Evolutionary conservation across 2,329 filamentous ascomycete genomes (phyloP).

Genomic region (Xylariaceae sp.): DNA sequence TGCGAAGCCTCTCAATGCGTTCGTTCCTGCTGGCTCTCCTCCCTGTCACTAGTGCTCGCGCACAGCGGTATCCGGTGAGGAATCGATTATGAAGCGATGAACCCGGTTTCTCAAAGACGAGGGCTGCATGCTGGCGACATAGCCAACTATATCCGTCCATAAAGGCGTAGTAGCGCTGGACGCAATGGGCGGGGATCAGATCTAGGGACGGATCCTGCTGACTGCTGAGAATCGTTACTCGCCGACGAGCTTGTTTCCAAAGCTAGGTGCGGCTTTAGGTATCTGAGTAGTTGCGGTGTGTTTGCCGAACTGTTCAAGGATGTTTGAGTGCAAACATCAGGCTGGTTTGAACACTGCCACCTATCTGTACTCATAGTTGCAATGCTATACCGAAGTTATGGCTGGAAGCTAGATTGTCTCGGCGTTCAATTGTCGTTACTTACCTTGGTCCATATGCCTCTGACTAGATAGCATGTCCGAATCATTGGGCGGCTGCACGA

Average conservation of each 20-base stretch:
- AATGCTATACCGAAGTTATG: background rate
- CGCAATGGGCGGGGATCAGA: background rate
- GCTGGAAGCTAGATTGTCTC: background rate
- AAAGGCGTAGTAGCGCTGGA: constrained; percentile 3
- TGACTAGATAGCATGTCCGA: background rate
- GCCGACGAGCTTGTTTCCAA: background rate
- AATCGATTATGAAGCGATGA: background rate
- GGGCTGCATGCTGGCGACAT: background rate
- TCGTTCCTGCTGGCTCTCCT: constrained; percentile 39
- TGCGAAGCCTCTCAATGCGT: constrained; percentile 50
- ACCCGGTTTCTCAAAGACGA: background rate
- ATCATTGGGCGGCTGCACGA: background rate
- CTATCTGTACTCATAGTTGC: background rate
- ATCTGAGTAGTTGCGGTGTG: background rate
- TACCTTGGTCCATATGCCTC: background rate
- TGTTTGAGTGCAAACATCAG: background rate
- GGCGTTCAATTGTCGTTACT: background rate
- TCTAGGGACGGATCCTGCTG: background rate
- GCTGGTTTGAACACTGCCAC: background rate
- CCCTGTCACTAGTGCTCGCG: constrained; percentile 20
- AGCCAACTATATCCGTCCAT: constrained; percentile 3
- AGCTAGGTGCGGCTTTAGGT: background rate
- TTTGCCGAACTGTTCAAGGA: background rate
- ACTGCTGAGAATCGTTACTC: background rate
- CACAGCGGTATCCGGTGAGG: constrained; percentile 3